These are phyloP conservation scores for Rhodotorula sp. DNA, from an alignment of 1,284 basidiomycete species.

Conservation along the genomic window DNA sequence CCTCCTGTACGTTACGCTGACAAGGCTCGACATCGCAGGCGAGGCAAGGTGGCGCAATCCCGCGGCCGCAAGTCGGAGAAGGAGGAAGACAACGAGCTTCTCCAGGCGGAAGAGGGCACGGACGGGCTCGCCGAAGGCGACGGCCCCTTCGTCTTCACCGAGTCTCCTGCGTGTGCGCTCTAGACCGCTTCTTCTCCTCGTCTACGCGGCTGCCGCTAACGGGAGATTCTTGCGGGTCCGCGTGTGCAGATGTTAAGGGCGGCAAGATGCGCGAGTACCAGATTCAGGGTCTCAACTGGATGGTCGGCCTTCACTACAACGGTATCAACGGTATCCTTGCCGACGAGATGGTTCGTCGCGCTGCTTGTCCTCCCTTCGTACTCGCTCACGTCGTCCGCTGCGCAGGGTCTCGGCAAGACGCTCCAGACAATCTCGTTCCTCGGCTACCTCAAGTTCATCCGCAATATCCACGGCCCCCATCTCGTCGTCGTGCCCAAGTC, in stretches of 20 bases:
- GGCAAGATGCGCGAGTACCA: slow-evolving; percentile 92
- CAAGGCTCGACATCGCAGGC: slow-evolving; percentile 38
- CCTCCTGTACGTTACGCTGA: background rate
- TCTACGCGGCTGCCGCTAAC: background rate
- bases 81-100: slow-evolving; percentile 93
- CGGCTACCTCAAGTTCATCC: slow-evolving; percentile 86
- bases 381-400: slow-evolving; percentile 16
- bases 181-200: slow-evolving; percentile 26
- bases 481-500: slow-evolving; percentile 97
- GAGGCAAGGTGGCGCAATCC: slow-evolving; percentile 29
- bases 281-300: slow-evolving; percentile 95
- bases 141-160: slow-evolving; percentile 85
- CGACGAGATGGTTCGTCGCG: slow-evolving; percentile 76
- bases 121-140: slow-evolving; percentile 55
- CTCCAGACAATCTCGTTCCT: slow-evolving; percentile 98
- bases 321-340: slow-evolving; percentile 90
- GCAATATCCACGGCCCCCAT: slow-evolving; percentile 74
- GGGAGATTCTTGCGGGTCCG: background rate
- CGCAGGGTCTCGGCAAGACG: slow-evolving; percentile 93
- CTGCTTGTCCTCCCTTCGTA: background rate
- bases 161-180: slow-evolving; percentile 80
- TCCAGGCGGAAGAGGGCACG: slow-evolving; percentile 74
- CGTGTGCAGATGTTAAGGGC: slow-evolving; percentile 68
- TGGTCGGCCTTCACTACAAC: slow-evolving; percentile 89
- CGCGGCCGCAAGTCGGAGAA: slow-evolving; percentile 83